Evolutionary conservation across 2,329 filamentous ascomycete genomes (phyloP), one percentile per base, ranked within the genome.

Genomic region (Dissoconium aciculare): DNA sequence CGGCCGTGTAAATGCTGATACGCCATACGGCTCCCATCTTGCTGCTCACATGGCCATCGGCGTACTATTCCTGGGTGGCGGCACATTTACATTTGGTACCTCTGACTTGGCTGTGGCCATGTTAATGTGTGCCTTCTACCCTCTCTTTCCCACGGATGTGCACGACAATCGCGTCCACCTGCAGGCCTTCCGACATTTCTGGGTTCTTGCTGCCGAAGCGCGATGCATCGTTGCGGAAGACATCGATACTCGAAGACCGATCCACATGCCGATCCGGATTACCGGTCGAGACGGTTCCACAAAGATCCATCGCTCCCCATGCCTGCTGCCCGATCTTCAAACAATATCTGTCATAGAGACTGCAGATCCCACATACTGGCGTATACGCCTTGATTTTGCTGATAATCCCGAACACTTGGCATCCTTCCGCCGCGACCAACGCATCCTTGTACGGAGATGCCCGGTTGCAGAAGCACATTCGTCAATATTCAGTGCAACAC

Each of bases 151-250:
- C 0, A 78, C 72, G 6, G 78, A 73, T 16, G 81, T 95, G 2
- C 78, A 92, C 47, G 89, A 98, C 58, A 95, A 95, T 50, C 78
- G 81, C 41, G 84, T 83, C 8, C 89, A 98, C 47, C 66, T 98
- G 4, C 89, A 98, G 59, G 89, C 91, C 3, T 89, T 98, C 60
- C 74, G 91, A 4, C 87, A 98, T 56, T 80, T 98, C 49, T 98
- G 89, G 89, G 87, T 93, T 8, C 66, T 98, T 3, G 89, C 89
- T 2, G 78, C 81, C 0, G 89, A 98, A 47, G 73, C 83, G 6
- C 72, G 91, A 30, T 95, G 87, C 50, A 68, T 98, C 0, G 72
- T 98, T 1, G 71, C 82, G 11, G 80, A 87, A 38, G 89, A 98
- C 44, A 70, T 89, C 3, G 75, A 89, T 36, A 92, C 82, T 0